Base-by-base conservation (phyloP, 2,329 filamentous ascomycete genomes). In the Pyrenochaeta sp. region DNA sequence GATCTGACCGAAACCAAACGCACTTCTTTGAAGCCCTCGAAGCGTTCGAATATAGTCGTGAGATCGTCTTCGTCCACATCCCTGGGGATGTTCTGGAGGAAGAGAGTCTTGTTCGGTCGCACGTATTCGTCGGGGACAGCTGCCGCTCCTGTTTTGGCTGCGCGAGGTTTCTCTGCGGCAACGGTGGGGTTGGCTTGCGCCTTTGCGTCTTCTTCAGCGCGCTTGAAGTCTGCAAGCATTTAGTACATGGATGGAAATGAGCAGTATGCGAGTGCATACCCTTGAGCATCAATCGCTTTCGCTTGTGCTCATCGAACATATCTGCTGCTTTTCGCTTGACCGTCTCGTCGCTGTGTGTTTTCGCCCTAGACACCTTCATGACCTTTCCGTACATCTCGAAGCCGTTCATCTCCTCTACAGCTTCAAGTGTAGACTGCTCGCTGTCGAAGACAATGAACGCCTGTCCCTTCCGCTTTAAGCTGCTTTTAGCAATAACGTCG, bases 51-150 rank as follows among this genome's bases (percentile, higher is more conserved):
- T 61, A 98, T 88, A 32, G 85, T 84, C 0, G 88, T 90, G 53
- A 99, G 86, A 25, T 85, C 86, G 64, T 96, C 93, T 71, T 91
- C 88, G 76, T 91, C 91, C 79, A 91, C 92, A 64, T 92, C 91
- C 63, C 94, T 91, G 8, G 95, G 93, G 36, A 99, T 80, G 71
- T 98, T 94, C 81, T 96, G 92, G 60, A 98, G 83, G 81, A 98
- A 96, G 36, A 99, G 86, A 66, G 93, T 96, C 82, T 97, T 97
- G 86, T 98, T 98, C 36, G 95, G 94, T 3, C 94, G 94, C 3
- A 98, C 86, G 78, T 97, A 98, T 80, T 99, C 95, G 85, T 98
- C 95, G n/a, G 93, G 93, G 19, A 98, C 89, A 54, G 93, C 90
- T 10, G 90, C 85, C 1, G 88, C 84, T 34, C 91, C 91, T n/a